Conservation (phyloP, 75 land plant genomes). For the Chamaecyparis obtusa region DNA sequence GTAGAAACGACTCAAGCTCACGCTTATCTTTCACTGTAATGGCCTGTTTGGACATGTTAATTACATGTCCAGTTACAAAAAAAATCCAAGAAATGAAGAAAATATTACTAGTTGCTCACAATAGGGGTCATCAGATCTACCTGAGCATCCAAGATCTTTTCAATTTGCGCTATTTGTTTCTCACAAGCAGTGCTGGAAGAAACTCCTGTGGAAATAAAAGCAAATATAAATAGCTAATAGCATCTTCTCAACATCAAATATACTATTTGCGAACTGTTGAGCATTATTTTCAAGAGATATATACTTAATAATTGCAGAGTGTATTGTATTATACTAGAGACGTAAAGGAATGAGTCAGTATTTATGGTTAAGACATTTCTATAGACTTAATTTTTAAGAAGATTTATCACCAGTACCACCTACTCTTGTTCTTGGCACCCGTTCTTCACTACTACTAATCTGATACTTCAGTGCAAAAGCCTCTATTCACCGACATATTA, state of each 20-base stretch:
- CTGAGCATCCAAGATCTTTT: constrained; percentile 57
- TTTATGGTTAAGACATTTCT: too few species aligned
- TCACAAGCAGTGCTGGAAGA: constrained; percentile 55
- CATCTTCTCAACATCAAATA: neutral
- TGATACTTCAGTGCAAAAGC: too few species aligned
- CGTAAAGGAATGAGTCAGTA: too few species aligned
- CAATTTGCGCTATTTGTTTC: constrained; percentile 47
- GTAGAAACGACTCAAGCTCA: constrained; percentile 62
- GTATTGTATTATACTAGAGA: too few species aligned
- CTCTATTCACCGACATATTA: too few species aligned
- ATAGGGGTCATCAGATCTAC: constrained; percentile 5
- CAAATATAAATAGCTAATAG: neutral
- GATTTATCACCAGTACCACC: too few species aligned
- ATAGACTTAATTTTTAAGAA: too few species aligned
- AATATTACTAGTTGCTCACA: neutral
- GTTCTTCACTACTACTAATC: too few species aligned
- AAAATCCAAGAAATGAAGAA: neutral
- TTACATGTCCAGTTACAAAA: neutral
- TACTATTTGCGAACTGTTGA: too few species aligned
- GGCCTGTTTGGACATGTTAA: constrained; percentile 5
- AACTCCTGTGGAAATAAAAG: constrained; percentile 27
- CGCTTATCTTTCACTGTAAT: constrained; percentile 56
- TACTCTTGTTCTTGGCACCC: too few species aligned
- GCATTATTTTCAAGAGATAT: too few species aligned
- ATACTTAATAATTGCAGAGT: too few species aligned